A percentile compares a stretch with the other conserved stretches of the same genome.
Evolutionary conservation across 768 basidiomycete genomes (phyloP).

Genomic region (Infundibulicybe gibba): DNA sequence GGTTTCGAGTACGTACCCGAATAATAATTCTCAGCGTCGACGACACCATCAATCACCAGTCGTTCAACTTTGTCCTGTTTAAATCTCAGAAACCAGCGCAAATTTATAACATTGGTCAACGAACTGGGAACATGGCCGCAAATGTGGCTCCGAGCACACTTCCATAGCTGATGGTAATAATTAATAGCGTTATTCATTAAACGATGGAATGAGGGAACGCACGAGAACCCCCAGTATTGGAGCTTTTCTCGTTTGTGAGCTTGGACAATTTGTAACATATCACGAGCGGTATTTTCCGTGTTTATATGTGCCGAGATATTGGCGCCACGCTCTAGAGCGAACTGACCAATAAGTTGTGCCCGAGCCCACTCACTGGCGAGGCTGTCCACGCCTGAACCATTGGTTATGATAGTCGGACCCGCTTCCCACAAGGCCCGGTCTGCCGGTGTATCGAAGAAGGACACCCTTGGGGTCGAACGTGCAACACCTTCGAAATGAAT

Average conservation of each 20-base stretch:
- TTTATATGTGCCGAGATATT: too few relatives aligned
- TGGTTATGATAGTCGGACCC: too few relatives aligned
- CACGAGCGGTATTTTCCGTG: too few relatives aligned
- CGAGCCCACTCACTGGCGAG: constrained; percentile 28
- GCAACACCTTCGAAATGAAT: constrained; percentile 23
- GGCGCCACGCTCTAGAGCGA: constrained; percentile 26
- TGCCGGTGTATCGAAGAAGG: too few relatives aligned
- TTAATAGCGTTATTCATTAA: neutral
- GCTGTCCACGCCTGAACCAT: constrained; percentile 11
- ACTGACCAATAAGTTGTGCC: constrained; percentile 22
- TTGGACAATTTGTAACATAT: too few relatives aligned
- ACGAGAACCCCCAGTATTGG: constrained; percentile 31
- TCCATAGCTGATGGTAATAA: constrained; percentile 8
- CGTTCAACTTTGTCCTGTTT: too few relatives aligned
- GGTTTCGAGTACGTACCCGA: constrained; percentile 17
- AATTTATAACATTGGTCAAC: neutral
- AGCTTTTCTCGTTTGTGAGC: too few relatives aligned
- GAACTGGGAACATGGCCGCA: constrained; percentile 24
- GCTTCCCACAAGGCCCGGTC: constrained; percentile 26
- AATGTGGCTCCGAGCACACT: too few relatives aligned
- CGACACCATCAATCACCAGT: too few relatives aligned
- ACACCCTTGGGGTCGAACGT: too few relatives aligned
- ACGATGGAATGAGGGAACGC: constrained; percentile 1
- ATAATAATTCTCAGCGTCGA: constrained; percentile 36
- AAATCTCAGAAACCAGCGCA: neutral